Percentiles rank a stretch among this genome's conserved stretches.
phyloP scores from a whole-genome alignment of 2,329 filamentous ascomycete genomes.

The Penicillium brasilianum region DNA sequence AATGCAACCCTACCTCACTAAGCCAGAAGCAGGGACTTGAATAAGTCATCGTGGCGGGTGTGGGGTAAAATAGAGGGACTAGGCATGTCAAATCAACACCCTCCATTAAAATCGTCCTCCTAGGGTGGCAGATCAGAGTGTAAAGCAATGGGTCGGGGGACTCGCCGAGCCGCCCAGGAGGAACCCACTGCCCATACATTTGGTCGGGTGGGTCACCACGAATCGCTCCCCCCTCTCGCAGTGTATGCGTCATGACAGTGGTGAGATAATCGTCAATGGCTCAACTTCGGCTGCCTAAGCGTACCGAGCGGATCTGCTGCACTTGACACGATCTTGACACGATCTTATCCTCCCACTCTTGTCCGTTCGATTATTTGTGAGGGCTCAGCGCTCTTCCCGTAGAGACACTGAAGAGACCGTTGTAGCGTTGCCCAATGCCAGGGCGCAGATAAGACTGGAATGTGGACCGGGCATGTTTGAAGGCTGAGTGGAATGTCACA shows the following conservation, averaged over 20 bases:
- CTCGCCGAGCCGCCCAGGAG: slow-evolving; percentile 20
- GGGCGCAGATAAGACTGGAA: slow-evolving; percentile 31
- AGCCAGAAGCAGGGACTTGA: slow-evolving; percentile 39
- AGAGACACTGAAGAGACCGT: slow-evolving; percentile 17
- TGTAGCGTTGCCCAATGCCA: slow-evolving; percentile 22
- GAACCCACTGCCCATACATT: slow-evolving; percentile 14
- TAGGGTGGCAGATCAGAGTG: slow-evolving; percentile 8
- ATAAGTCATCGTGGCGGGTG: slow-evolving; percentile 34
- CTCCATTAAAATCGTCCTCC: slow-evolving; percentile 13
- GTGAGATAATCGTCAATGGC: slow-evolving; percentile 25
- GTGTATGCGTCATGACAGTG: slow-evolving; percentile 45
- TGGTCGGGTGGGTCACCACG: slow-evolving; percentile 1
- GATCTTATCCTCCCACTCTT: background rate
- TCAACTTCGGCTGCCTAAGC: slow-evolving; percentile 19
- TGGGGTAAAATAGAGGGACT: slow-evolving; percentile 11
- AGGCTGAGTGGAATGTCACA: slow-evolving; percentile 40
- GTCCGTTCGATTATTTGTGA: slow-evolving; percentile 13
- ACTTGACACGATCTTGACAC: slow-evolving; percentile 8
- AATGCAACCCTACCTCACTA: slow-evolving; percentile 43
- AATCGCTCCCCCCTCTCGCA: slow-evolving; percentile 13
- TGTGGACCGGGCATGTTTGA: slow-evolving; percentile 33
- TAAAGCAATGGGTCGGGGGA: slow-evolving; percentile 21
- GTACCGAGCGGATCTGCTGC: slow-evolving; percentile 24
- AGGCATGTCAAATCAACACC: slow-evolving; percentile 27
- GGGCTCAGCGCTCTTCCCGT: background rate